Base-by-base conservation (phyloP, 164 flowering plant genomes). In the Dillenia turbinata region DNA sequence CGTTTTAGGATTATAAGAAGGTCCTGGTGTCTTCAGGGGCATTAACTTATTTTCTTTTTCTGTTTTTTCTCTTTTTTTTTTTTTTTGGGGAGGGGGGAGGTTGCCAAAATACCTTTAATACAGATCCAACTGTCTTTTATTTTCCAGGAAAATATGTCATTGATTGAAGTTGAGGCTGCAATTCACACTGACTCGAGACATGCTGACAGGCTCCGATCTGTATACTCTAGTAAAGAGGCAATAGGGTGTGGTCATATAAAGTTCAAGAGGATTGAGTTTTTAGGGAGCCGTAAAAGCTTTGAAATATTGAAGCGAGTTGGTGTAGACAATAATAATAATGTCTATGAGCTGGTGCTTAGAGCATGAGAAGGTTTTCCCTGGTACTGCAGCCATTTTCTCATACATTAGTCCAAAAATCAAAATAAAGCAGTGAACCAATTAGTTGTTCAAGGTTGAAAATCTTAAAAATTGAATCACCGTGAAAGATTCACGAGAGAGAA, bases 111-210 rank as follows among this genome's bases (percentile, higher is more conserved):
- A 19, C 22, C 22, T 19, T 19, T 19, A 19, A 19, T 19, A 19
- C 22, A 19, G 22, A 19, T 19, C 22, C 17, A 5, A 9, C 16
- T 48, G 59, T 10, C 3, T 43, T 10, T 5, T 56, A 15, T 22
- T 46, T 46, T 71, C 59, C 79, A 94, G 99, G 99, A 89, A 65
- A 86, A 78, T 64, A 81, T 94, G 96, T 81, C 96, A 58, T 59
- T 26, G 14, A 72, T 76, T 58, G 99, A 94, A 78, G 78, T 89
- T 68, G 85, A 86, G 63, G 76, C 72, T 49, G 96, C 96, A 33
- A 88, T 94, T 62, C 89, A 91, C 78, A 87, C 93, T 0, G 97
- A 94, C 59, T 94, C 99, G 2, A 84, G 87, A 76, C 89, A 94
- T 63, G 93, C 93, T 44, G 96, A 94, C 56, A 61, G 78, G 58